Evolutionary conservation across 2,329 filamentous ascomycete genomes (phyloP).

Genomic region (Fusarium sambucinum): DNA sequence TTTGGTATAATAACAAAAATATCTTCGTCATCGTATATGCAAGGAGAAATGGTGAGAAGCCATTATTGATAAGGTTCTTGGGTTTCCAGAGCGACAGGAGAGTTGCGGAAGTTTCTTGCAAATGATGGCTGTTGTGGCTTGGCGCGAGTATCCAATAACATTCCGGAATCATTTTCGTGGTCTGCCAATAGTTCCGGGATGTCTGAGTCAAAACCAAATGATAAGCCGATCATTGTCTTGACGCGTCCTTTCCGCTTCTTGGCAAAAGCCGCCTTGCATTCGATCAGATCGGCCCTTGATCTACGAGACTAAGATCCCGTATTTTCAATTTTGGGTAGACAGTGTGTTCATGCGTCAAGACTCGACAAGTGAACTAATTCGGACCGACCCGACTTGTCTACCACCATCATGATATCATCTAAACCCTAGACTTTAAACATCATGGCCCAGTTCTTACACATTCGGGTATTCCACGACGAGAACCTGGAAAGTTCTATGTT

Average conservation of each 20-base stretch:
- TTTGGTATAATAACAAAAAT: conserved; percentile 23
- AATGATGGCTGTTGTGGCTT: conserved; percentile 5
- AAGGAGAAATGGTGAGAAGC: conserved; percentile 2
- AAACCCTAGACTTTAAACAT: too few relatives aligned
- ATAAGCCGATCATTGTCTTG: background rate
- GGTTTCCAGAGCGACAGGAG: conserved; percentile 28
- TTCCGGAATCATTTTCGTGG: background rate
- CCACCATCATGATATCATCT: background rate
- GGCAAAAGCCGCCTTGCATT: background rate
- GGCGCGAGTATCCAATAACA: background rate
- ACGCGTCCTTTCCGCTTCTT: background rate
- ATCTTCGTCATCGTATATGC: conserved; percentile 17
- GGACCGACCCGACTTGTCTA: accelerated
- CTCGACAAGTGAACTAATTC: background rate
- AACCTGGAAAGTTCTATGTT: too few relatives aligned
- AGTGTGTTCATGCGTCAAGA: background rate
- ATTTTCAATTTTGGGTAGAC: background rate
- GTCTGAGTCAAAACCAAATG: background rate
- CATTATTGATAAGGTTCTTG: conserved; percentile 6
- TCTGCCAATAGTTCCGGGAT: background rate
- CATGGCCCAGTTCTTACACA: background rate
- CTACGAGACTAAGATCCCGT: accelerated
- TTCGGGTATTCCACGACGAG: background rate
- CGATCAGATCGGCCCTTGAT: background rate
- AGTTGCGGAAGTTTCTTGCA: background rate